Evolutionary conservation across 2,329 filamentous ascomycete species (phyloP), one percentile per base, ranked within the genome.

Genomic region (Thermoascus crustaceus): DNA sequence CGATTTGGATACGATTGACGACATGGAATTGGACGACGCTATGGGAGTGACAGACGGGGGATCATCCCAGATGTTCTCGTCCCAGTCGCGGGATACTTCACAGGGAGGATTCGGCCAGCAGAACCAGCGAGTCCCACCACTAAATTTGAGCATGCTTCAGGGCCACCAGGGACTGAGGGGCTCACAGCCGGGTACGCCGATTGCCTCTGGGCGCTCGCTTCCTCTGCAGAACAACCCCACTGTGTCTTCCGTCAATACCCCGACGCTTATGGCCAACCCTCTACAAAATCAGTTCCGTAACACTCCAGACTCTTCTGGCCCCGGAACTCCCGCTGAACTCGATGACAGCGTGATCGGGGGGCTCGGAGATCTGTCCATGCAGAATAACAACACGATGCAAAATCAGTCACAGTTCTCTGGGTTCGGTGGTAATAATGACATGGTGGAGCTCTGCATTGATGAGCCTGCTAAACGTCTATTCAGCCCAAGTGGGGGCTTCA

Each of bases 11-110:
- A 78, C 85, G 11, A 76, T 93, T 19, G 87, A 86, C 34, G 86
- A 94, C 53, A 95, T 96, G 89, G 89, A 96, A 53, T 84, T 96
- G 81, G 89, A 96, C 53, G 87, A 94, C 49, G 75, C 79, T 5
- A 71, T 84, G 32, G 79, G 76, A 40, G 54, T 67, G 48, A 53
- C 47, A 9, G 47, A 68, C 52, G 42, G 50, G 38, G 37, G 57
- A 42, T 44, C 58, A 34, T 48, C 58, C 32, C 50, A 66, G 42
- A 40, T 64, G 38, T 67, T 63, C 40, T 57, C 80, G 33, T 70
- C 75, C 44, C 75, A 78, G 22, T 78, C 84, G 51, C 82, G 84
- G 48, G 78, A 82, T 52, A 75, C 77, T 13, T 73, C 80, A 29
- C 79, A 82, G 48, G 67, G 70, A 37, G 72, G 73, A 37, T 77